phyloP scores from a whole-genome alignment of 495 filamentous ascomycete species.

The Neurospora sp. region DNA sequence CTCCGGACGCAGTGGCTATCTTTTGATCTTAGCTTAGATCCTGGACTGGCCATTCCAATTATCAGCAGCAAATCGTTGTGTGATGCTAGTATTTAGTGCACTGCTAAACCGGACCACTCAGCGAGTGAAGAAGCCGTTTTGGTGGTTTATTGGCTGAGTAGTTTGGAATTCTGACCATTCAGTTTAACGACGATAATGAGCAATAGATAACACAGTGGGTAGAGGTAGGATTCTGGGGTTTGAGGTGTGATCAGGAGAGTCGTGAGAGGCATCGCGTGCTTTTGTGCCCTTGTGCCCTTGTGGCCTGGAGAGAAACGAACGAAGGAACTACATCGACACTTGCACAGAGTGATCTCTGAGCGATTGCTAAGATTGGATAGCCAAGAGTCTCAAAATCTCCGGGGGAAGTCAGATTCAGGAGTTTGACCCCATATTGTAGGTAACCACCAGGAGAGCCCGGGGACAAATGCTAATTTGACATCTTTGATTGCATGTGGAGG shows the following conservation, averaged over 20 bases:
- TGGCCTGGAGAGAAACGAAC: neutral
- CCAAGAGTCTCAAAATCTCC: neutral
- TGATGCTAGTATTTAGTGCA: neutral
- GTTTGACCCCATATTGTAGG: neutral
- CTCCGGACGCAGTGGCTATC: neutral
- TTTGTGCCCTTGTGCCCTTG: too few species aligned
- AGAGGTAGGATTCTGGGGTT: neutral
- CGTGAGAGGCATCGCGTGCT: neutral
- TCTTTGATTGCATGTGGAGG: neutral
- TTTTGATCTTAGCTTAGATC: neutral
- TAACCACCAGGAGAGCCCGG: too few species aligned
- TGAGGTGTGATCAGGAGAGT: neutral
- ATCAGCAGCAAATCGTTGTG: neutral
- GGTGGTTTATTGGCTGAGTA: neutral
- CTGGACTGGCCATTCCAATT: too few species aligned
- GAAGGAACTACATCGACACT: neutral
- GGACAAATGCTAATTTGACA: neutral
- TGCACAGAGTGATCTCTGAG: neutral
- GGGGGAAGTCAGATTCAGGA: neutral
- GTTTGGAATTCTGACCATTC: neutral
- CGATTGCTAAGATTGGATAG: neutral
- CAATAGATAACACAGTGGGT: neutral
- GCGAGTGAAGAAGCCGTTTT: neutral
- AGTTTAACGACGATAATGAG: neutral
- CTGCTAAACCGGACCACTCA: neutral